Percentiles rank a stretch among this genome's conserved stretches.
Conservation (phyloP, 140 eudicot genomes). For the Erigeron philadelphicus region DNA sequence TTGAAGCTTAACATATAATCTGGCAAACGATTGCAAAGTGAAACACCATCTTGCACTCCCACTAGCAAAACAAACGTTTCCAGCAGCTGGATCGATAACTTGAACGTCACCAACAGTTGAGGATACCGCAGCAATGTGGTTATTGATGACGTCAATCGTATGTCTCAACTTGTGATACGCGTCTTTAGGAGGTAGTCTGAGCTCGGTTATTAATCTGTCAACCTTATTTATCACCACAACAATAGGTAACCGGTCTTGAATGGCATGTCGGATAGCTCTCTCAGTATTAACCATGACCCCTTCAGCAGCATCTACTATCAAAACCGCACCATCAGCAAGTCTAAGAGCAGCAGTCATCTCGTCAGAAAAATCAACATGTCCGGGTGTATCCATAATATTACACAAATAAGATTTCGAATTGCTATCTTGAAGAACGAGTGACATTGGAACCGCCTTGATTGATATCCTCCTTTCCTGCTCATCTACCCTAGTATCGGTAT, state of each 20-base stretch:
- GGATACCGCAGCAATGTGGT: conserved; percentile 73
- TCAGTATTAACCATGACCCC: conserved; percentile 97
- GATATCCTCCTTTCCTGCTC: conserved; percentile 96
- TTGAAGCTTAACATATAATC: conserved; percentile 78
- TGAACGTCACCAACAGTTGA: conserved; percentile 89
- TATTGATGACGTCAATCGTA: conserved; percentile 76
- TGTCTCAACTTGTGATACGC: conserved; percentile 90
- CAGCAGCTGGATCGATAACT: conserved; percentile 67
- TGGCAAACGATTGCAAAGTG: conserved; percentile 90
- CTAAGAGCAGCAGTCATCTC: conserved; percentile 95
- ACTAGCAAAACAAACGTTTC: conserved; percentile 92
- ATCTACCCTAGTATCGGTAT: conserved; percentile 87
- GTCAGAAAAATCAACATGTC: conserved; percentile 86
- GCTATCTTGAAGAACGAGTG: conserved; percentile 86
- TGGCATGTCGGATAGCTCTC: conserved; percentile 97
- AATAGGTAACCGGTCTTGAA: conserved; percentile 86
- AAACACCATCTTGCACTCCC: conserved; percentile 98
- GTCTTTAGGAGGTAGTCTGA: conserved; percentile 87
- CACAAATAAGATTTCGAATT: conserved; percentile 77
- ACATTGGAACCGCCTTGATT: conserved; percentile 86
- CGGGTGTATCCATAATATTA: conserved; percentile 88
- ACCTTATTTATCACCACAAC: conserved; percentile 87
- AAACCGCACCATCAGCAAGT: conserved; percentile 93
- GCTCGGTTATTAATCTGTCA: conserved; percentile 91
- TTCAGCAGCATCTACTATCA: conserved; percentile 96